Evolutionary conservation across 352 stramenopile species (phyloP).

Genomic region (Pythium rishiriense): DNA sequence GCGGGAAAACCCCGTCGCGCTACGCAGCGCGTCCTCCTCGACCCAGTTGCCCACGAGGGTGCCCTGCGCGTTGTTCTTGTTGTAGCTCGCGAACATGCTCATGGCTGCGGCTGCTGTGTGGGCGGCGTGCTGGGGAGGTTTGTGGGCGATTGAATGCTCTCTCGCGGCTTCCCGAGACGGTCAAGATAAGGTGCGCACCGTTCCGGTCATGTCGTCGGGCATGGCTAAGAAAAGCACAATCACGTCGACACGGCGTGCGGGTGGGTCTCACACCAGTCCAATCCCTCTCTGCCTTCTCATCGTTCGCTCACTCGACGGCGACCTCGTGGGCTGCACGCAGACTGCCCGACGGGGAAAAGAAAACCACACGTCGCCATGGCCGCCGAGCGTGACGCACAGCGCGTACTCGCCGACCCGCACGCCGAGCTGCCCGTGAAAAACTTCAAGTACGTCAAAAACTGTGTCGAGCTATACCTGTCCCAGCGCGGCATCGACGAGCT

Average conservation of each 20-base stretch:
- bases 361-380: conserved; percentile 24
- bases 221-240: no score
- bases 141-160: no score
- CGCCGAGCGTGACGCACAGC: neutral
- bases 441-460: conserved; percentile 90
- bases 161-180: no score
- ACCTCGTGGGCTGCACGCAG: no score
- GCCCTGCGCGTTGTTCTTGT: conserved; percentile 81
- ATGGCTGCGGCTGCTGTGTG: neutral
- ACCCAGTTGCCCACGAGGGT: conserved; percentile 85
- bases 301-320: no score
- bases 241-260: no score
- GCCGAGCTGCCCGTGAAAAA: conserved; percentile 86
- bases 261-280: no score
- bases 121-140: neutral
- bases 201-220: neutral
- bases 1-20: conserved; percentile 57
- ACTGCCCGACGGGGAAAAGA: no score
- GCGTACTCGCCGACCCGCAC: conserved; percentile 57
- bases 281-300: no score
- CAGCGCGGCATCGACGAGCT: conserved; percentile 78
- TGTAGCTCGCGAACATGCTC: conserved; percentile 64
- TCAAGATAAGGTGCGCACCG: neutral
- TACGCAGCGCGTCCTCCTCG: conserved; percentile 71
- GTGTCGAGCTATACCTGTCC: conserved; percentile 83